Conservation (phyloP, 331 rosid species). For the Spiraea crenata region DNA sequence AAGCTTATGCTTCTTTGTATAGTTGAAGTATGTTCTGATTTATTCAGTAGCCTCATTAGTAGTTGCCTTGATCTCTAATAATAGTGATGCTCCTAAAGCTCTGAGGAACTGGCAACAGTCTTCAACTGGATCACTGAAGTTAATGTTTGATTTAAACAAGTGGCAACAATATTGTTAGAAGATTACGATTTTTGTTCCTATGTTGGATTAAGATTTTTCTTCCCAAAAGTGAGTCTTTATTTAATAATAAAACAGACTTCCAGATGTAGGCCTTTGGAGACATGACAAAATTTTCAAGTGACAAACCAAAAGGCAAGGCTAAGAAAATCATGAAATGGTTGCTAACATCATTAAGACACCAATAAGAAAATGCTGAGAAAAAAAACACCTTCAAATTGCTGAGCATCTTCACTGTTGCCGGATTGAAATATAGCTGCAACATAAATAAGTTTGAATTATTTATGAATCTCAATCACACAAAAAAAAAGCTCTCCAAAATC, state of each 20-base stretch:
- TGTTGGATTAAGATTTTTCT: too few relatives aligned
- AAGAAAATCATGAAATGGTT: not conserved
- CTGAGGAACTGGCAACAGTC: not conserved
- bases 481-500: not conserved
- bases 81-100: not conserved
- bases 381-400: conserved; percentile 86
- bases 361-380: conserved; percentile 17
- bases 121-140: not conserved
- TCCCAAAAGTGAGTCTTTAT: too few relatives aligned
- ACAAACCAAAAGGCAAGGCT: not conserved
- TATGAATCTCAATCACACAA: conserved; percentile 18
- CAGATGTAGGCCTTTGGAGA: too few relatives aligned
- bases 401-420: conserved; percentile 96
- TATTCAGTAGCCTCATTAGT: not conserved
- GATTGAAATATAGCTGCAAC: conserved; percentile 86
- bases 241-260: too few relatives aligned
- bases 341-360: conserved; percentile 11
- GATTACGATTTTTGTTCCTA: too few relatives aligned
- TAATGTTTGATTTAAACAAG: not conserved
- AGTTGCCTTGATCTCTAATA: not conserved
- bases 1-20: not conserved
- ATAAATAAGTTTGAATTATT: conserved; percentile 20
- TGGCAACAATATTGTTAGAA: too few relatives aligned
- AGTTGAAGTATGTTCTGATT: not conserved
- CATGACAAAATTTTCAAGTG: too few relatives aligned